Conservation (phyloP, 2,329 filamentous ascomycete genomes). For the Botryotinia narcissicola region DNA sequence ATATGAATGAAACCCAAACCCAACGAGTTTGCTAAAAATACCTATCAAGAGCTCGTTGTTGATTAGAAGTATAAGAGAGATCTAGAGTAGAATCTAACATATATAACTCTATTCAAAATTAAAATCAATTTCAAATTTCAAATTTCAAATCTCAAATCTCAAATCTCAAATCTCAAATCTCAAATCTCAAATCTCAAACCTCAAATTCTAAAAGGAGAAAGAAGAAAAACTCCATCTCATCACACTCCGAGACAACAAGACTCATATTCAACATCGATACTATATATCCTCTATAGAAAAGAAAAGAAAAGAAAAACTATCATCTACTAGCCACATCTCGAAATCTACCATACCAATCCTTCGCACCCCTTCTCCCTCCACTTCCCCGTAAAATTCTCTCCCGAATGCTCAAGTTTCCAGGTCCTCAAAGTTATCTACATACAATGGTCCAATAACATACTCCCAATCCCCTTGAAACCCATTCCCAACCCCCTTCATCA, state of each 20-base stretch:
- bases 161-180: not conserved
- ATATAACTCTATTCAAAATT: not conserved
- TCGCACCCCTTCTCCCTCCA: constrained; percentile 44
- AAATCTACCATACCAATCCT: constrained; percentile 45
- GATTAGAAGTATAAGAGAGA: not conserved
- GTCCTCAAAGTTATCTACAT: not conserved
- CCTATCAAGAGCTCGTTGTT: too few species aligned
- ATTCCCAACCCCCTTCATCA: not conserved
- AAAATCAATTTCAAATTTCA: too few species aligned
- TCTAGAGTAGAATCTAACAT: too few species aligned
- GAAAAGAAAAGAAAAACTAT: constrained; percentile 9
- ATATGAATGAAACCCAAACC: too few species aligned
- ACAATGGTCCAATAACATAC: not conserved
- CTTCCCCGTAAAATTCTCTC: constrained; percentile 41
- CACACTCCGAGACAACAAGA: not conserved
- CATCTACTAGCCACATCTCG: constrained; percentile 22
- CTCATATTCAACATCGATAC: too few species aligned
- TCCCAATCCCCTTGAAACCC: not conserved
- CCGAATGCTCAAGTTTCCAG: not conserved
- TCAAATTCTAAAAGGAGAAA: too few species aligned
- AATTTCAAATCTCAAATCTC: too few species aligned
- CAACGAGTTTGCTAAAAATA: too few species aligned
- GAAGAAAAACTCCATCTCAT: too few species aligned
- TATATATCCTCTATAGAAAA: not conserved
- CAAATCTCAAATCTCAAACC: too few species aligned